Evolutionary conservation across 306 rosid species (phyloP).

Genomic region (Sphenostylis stenocarpa): DNA sequence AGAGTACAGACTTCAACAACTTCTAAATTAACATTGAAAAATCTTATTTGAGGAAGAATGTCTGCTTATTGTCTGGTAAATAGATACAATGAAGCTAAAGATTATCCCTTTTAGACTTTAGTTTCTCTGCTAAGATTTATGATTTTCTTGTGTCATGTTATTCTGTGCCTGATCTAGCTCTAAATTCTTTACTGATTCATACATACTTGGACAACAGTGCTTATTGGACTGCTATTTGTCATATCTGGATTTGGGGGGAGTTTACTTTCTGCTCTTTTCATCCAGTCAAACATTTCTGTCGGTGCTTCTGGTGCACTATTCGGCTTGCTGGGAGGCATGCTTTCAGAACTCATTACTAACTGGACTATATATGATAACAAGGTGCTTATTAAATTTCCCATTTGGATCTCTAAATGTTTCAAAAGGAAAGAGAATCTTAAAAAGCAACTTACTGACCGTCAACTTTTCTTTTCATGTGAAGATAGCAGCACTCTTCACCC

Average conservation of each 20-base stretch:
- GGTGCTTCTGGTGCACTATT: slow-evolving; percentile 99
- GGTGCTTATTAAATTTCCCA: slow-evolving; percentile 47
- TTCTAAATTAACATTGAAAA: not conserved
- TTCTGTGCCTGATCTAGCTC: slow-evolving; percentile 1
- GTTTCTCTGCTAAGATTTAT: not conserved
- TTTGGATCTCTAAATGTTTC: not conserved
- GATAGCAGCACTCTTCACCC: slow-evolving; percentile 76
- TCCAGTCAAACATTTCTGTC: slow-evolving; percentile 85
- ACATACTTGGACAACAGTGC: slow-evolving; percentile 50
- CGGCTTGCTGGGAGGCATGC: slow-evolving; percentile 95
- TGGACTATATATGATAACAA: slow-evolving; percentile 86
- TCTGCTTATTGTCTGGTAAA: not conserved
- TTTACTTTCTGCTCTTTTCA: slow-evolving; percentile 78
- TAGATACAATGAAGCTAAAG: not conserved
- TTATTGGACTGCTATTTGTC: slow-evolving; percentile 73
- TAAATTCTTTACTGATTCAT: slow-evolving; percentile 8
- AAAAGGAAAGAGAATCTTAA: slow-evolving; percentile 2
- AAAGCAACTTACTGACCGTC: slow-evolving; percentile 16
- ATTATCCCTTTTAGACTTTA: slow-evolving; percentile 3
- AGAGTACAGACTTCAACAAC: not conserved
- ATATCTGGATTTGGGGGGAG: slow-evolving; percentile 97
- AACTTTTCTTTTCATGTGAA: slow-evolving; percentile 38
- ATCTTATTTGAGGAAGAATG: not conserved
- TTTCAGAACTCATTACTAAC: slow-evolving; percentile 93
- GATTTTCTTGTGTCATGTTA: slow-evolving; percentile 25